Evolutionary conservation across 2,329 filamentous ascomycete genomes (phyloP).

Genomic region (Lasiodiplodia citricola): DNA sequence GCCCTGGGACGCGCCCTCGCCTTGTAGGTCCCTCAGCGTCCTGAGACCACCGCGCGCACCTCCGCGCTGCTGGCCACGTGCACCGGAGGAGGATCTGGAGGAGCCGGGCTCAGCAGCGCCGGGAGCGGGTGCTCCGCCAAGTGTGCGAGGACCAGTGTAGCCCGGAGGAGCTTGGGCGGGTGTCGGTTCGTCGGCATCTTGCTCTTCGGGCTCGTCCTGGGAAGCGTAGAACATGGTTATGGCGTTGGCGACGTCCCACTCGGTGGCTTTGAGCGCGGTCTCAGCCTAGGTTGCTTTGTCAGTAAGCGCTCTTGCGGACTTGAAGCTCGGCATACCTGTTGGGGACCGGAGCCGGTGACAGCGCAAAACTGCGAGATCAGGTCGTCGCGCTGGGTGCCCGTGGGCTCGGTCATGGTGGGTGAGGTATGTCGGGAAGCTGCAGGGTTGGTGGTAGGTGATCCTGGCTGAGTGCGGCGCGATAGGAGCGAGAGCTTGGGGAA

Average conservation of each 20-base stretch:
- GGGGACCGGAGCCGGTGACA: constrained; percentile 41
- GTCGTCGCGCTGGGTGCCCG: constrained; percentile 38
- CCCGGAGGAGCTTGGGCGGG: constrained; percentile 27
- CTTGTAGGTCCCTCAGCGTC: constrained; percentile 54
- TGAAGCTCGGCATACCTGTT: constrained; percentile 33
- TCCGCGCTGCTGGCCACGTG: constrained; percentile 37
- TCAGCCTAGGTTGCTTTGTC: constrained; percentile 44
- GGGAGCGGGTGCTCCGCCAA: constrained; percentile 43
- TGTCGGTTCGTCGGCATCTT: constrained; percentile 35
- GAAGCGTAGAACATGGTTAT: constrained; percentile 50
- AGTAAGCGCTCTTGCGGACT: constrained; percentile 6
- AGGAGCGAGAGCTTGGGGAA: background rate
- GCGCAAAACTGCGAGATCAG: constrained; percentile 43
- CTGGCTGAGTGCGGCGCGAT: background rate
- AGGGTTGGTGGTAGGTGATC: background rate
- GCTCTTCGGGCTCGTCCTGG: constrained; percentile 36
- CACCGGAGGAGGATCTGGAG: constrained; percentile 35
- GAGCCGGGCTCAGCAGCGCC: constrained; percentile 34
- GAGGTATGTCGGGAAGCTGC: background rate
- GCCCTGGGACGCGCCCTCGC: constrained; percentile 41
- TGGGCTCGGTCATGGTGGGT: constrained; percentile 40
- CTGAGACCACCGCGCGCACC: constrained; percentile 39
- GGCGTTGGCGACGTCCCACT: constrained; percentile 54
- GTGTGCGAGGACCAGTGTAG: constrained; percentile 35
- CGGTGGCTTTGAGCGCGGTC: constrained; percentile 48